Percentiles rank a stretch among this genome's conserved stretches.
These are phyloP conservation scores for Leccinum pellstonianum DNA, from an alignment of 768 basidiomycete species.

Conservation along the genomic window DNA sequence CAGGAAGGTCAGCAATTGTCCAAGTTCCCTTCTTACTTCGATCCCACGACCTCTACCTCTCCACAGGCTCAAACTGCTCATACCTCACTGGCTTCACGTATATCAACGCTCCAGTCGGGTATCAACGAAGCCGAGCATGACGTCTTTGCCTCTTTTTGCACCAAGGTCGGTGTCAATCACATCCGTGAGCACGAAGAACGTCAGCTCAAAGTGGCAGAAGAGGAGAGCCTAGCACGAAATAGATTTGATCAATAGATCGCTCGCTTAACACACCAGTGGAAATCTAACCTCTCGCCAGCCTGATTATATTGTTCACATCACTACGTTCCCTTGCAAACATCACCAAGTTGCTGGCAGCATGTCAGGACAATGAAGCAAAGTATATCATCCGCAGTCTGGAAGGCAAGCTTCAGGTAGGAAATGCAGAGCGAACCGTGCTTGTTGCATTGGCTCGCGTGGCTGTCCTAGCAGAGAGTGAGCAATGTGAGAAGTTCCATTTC, in stretches of 20 bases:
- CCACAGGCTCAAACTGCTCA: slow-evolving; percentile 55
- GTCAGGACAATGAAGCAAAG: slow-evolving; percentile 90
- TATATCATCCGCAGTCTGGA: slow-evolving; percentile 95
- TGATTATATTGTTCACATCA: slow-evolving; percentile 5
- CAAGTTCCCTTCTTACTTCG: neutral
- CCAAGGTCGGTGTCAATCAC: slow-evolving; percentile 69
- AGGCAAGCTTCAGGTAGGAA: slow-evolving; percentile 95
- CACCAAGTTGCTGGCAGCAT: slow-evolving; percentile 89
- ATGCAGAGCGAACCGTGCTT: slow-evolving; percentile 94
- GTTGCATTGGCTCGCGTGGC: slow-evolving; percentile 92
- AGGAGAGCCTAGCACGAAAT: slow-evolving; percentile 80
- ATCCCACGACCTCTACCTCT: neutral
- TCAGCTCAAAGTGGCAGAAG: slow-evolving; percentile 84
- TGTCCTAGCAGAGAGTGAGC: slow-evolving; percentile 77
- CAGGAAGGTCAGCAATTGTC: slow-evolving; percentile 51
- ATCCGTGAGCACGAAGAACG: slow-evolving; percentile 94
- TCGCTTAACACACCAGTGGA: slow-evolving; percentile 79
- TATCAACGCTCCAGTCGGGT: slow-evolving; percentile 50
- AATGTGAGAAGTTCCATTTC: slow-evolving; percentile 36
- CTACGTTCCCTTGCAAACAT: slow-evolving; percentile 40
- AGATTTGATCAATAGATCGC: slow-evolving; percentile 86
- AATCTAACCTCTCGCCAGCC: slow-evolving; percentile 19
- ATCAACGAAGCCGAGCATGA: slow-evolving; percentile 80
- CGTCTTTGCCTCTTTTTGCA: slow-evolving; percentile 77
- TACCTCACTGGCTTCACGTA: slow-evolving; percentile 50